Conservation (phyloP, 2,329 filamentous ascomycete genomes). For the Lachnellula cervina region DNA sequence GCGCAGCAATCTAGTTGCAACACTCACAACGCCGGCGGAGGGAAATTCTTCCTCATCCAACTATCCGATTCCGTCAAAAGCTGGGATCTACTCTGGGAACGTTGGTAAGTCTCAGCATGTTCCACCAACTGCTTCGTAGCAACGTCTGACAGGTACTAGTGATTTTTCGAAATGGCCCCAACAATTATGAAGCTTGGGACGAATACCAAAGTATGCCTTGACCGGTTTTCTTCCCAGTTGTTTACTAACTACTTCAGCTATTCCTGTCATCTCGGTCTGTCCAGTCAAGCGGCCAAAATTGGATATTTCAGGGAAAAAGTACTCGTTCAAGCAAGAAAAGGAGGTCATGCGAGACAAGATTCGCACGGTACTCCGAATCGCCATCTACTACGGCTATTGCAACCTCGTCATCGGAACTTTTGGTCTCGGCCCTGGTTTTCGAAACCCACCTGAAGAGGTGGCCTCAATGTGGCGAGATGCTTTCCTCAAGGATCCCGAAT, state of each 20-base stretch:
- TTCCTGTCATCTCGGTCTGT: conserved; percentile 70
- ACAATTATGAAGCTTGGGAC: conserved; percentile 55
- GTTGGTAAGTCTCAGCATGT: conserved; percentile 48
- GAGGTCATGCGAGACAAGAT: conserved; percentile 71
- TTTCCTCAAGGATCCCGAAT: conserved; percentile 56
- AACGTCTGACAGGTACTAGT: conserved; percentile 37
- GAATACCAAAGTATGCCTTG: conserved; percentile 39
- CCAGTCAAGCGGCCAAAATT: conserved; percentile 71
- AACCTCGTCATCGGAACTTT: conserved; percentile 60
- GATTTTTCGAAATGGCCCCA: conserved; percentile 63
- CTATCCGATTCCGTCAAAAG: conserved; percentile 67
- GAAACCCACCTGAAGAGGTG: conserved; percentile 61
- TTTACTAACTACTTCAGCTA: conserved; percentile 31
- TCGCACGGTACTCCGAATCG: conserved; percentile 64
- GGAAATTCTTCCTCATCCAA: conserved; percentile 44
- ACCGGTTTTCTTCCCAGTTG: neutral
- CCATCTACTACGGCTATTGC: conserved; percentile 53
- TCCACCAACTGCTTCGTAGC: neutral
- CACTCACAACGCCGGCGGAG: conserved; percentile 57
- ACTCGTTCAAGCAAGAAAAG: conserved; percentile 67
- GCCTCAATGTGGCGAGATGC: conserved; percentile 63
- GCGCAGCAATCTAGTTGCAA: conserved; percentile 67
- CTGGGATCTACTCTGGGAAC: conserved; percentile 64
- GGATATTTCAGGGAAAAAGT: conserved; percentile 59
- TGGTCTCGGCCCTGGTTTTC: conserved; percentile 57